Conservation (phyloP, 1,139 yeast species). For the Meyerozyma sp. region DNA sequence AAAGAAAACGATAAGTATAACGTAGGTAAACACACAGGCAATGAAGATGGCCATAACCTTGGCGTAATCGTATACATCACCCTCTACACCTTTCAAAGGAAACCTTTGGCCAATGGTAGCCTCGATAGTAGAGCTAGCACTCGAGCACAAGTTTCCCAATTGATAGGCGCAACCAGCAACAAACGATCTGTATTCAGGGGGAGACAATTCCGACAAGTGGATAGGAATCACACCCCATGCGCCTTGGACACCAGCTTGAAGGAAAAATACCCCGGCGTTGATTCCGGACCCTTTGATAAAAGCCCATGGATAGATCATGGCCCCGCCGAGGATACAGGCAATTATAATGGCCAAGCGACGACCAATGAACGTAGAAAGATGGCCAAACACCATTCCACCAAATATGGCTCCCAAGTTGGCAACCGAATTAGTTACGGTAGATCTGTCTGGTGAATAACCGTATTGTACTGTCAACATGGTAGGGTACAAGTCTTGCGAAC, state of each 20-base stretch:
- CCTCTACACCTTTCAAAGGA: conserved; percentile 33
- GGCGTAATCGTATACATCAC: conserved; percentile 22
- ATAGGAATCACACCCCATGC: conserved; percentile 86
- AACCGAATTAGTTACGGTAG: conserved; percentile 63
- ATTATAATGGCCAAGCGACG: conserved; percentile 47
- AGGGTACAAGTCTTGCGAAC: conserved; percentile 70
- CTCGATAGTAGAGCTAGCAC: conserved; percentile 82
- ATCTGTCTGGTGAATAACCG: conserved; percentile 41
- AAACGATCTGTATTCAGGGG: conserved; percentile 68
- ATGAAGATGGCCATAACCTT: conserved; percentile 77
- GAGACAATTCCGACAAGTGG: conserved; percentile 69
- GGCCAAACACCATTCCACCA: conserved; percentile 64
- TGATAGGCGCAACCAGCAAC: conserved; percentile 76
- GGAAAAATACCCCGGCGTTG: conserved; percentile 73
- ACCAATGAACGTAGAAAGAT: conserved; percentile 53
- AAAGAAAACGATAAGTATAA: conserved; percentile 50
- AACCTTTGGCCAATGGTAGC: conserved; percentile 65
- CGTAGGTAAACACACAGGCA: conserved; percentile 69
- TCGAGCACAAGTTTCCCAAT: conserved; percentile 77
- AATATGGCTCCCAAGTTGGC: conserved; percentile 66
- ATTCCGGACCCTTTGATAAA: conserved; percentile 48
- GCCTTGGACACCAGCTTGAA: conserved; percentile 81
- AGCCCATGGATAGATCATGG: conserved; percentile 71
- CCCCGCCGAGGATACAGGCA: conserved; percentile 64
- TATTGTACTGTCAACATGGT: conserved; percentile 55